Evolutionary conservation across 805 yeast genomes (phyloP).

Genomic region (Schizosaccharomyces osmophilus): DNA sequence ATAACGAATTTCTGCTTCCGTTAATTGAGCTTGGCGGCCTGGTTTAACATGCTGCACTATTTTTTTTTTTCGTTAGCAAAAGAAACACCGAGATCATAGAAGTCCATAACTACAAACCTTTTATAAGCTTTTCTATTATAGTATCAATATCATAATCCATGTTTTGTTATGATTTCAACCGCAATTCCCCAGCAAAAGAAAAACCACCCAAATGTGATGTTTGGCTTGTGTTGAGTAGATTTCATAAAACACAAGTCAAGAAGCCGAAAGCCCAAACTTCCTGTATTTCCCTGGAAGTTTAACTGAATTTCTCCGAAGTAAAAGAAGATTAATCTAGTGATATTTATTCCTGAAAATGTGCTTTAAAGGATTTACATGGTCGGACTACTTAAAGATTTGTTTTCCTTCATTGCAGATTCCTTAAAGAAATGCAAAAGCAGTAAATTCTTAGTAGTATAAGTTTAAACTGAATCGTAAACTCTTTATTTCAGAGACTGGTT

Average conservation of each 20-base stretch:
- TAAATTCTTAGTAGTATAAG: too few relatives aligned
- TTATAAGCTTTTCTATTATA: background rate
- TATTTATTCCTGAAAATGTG: too few relatives aligned
- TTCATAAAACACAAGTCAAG: background rate
- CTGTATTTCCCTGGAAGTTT: too few relatives aligned
- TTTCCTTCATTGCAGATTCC: too few relatives aligned
- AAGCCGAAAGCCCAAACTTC: background rate
- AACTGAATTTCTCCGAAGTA: too few relatives aligned
- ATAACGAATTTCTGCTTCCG: slow-evolving; percentile 81
- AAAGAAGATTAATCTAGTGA: too few relatives aligned
- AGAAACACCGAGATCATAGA: background rate
- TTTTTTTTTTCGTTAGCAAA: background rate
- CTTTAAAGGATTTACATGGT: too few relatives aligned
- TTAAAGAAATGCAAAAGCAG: too few relatives aligned
- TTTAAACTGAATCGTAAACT: too few relatives aligned
- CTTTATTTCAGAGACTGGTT: too few relatives aligned
- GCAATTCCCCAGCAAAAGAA: background rate
- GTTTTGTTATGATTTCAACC: background rate
- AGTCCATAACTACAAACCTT: background rate
- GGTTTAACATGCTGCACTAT: slow-evolving; percentile 89
- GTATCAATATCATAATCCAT: background rate
- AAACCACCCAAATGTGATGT: background rate
- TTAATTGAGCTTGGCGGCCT: slow-evolving; percentile 82
- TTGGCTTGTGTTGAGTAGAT: background rate
- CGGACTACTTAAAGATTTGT: too few relatives aligned